phyloP scores from a whole-genome alignment of 495 filamentous ascomycete genomes.

The Daldinia loculata region DNA sequence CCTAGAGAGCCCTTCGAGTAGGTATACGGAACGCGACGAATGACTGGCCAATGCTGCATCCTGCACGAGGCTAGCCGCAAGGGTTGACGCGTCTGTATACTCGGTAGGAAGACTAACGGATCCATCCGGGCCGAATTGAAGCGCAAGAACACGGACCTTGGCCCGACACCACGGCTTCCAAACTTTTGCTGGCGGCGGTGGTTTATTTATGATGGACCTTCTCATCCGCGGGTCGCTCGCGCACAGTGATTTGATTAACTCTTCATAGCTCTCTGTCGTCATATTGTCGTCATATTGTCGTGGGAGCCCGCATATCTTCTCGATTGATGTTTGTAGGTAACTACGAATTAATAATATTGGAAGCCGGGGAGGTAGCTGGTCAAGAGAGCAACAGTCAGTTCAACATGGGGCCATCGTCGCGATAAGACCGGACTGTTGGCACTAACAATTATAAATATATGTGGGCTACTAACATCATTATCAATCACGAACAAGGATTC shows the following conservation, averaged over 20 bases:
- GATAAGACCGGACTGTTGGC: neutral
- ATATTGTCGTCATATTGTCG: neutral
- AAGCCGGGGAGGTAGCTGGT: neutral
- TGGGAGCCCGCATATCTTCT: neutral
- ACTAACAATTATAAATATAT: neutral
- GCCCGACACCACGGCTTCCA: constrained; percentile 5
- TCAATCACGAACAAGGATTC: neutral
- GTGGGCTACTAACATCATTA: neutral
- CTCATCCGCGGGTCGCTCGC: neutral
- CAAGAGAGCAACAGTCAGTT: too few relatives aligned
- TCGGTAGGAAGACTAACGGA: neutral
- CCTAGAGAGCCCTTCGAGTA: neutral
- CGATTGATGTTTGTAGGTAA: neutral
- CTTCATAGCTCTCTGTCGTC: neutral
- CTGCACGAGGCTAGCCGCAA: neutral
- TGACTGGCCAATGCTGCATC: neutral
- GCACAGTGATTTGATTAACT: neutral
- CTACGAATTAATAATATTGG: neutral
- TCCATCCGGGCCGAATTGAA: neutral
- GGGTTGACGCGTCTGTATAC: neutral
- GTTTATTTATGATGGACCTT: neutral
- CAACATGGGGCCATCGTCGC: too few relatives aligned
- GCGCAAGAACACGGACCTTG: neutral
- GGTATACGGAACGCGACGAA: neutral
- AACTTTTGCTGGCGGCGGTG: neutral